Base-by-base conservation (phyloP, 352 stramenopile genomes). In the Phytophthora fragariae region DNA sequence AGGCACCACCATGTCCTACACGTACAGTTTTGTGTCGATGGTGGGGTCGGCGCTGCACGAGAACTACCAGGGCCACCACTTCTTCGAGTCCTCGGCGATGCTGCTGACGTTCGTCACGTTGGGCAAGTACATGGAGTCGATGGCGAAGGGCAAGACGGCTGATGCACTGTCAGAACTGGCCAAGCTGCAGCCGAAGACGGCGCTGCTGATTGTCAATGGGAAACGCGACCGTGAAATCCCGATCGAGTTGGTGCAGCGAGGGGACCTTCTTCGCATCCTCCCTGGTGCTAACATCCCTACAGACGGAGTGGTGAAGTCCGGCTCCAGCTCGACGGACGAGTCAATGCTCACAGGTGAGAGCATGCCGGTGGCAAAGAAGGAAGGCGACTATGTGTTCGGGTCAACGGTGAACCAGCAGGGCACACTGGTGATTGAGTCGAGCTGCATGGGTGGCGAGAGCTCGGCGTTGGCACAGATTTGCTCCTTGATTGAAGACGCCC, bases 61-160 rank as follows among this genome's bases (percentile, higher is more conserved):
- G 21, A 68, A 91, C 19, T 95, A 93, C 65, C 68, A 90, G 17
- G 88, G 87, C 14, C 90, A 95, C 73, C 85, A 96, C 69, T 97
- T 97, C 65, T 97, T 97, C 50, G 88, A 97, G 68, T 95, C 89
- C 11, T 95, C 88, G 1, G 83, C 90, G 21, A 94, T 97, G 89
- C 54, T 97, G 21, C 63, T 97, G 55, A 94, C 90, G 62, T 97
- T 97, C 57, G 85, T 97, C 55, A 93, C 87, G 14, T 71, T 97
- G 2, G 91, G 91, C 56, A 97, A 97, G 75, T 96, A 94, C 79
- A 90, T 97, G 82, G 91, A 97, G 70, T 93, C 91, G 37, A 76
- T 94, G 57, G 91, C 91, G 12, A 97, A 97, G 67, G 89, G 87
- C 5, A 93, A 95, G 58, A 97, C 91, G 0, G 85, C 91, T 0